Evolutionary conservation across 208 protist genomes (phyloP), one percentile per base, ranked within the genome.

Genomic region (Herpetomonas samuelpessoai): DNA sequence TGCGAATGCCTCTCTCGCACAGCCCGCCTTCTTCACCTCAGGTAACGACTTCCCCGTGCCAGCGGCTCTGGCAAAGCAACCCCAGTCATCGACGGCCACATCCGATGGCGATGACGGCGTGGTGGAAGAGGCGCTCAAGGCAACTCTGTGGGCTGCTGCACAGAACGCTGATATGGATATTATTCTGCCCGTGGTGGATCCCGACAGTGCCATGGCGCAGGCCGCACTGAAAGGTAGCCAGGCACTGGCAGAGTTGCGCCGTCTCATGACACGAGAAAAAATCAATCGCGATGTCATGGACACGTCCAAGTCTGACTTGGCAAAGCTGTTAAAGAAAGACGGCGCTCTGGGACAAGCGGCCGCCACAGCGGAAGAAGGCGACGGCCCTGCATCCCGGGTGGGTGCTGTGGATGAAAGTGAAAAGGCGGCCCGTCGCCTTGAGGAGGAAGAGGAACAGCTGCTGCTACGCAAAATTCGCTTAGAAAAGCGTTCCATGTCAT

Each of bases 161-260:
- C 65, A 29, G n/a, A 74, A 22, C 19, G 56, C 65, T 1, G 68
- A 80, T n/a, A 57, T 68, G n/a, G 76, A 82, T 52, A 91, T 94
- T 57, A 83, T 94, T 25, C 48, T 94, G 18, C 88, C 88, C 4
- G 74, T 89, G 0, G 83, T 89, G 14, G 84, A 70, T 61, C 16
- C 64, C 29, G 51, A 50, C 9, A 86, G 81, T 59, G 49, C 68
- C 0, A 51, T 94, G 18, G 79, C 73, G 31, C 50, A 82, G 58
- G 67, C 45, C 35, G 88, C 88, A 14, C 44, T 53, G 7, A 76
- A 76, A 21, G 88, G 88, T 25, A 94, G 88, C 47, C 62, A 62
- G 0, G 71, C 72, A 18, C 65, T 94, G 46, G 30, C 53, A 16
- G 70, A 76, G 35, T 68, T 88, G 35, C 54, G 67, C 62, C 71